phyloP scores from a whole-genome alignment of 306 rosid genomes.

The Inga leiocalycina region DNA sequence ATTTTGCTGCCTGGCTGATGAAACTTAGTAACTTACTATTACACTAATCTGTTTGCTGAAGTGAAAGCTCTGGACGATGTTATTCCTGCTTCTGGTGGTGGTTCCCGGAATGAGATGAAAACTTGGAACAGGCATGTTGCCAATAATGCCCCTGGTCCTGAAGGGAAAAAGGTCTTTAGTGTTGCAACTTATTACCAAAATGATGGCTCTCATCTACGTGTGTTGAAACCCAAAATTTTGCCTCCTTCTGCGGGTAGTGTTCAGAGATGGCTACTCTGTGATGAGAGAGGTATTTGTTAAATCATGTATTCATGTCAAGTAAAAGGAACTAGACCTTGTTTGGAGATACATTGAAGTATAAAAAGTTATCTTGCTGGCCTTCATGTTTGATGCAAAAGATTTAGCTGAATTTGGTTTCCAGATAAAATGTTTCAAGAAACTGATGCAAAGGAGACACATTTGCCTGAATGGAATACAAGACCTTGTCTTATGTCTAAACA shows the following conservation, averaged over 20 bases:
- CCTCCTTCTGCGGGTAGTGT: slow-evolving; percentile 77
- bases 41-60: slow-evolving; percentile 42
- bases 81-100: slow-evolving; percentile 55
- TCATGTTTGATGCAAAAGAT: slow-evolving; percentile 34
- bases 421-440: slow-evolving; percentile 41
- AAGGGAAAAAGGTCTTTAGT: slow-evolving; percentile 44
- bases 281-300: slow-evolving; percentile 53
- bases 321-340: not conserved
- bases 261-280: slow-evolving; percentile 62
- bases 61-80: slow-evolving; percentile 58
- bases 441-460: slow-evolving; percentile 36
- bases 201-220: slow-evolving; percentile 73
- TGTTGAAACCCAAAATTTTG: slow-evolving; percentile 66
- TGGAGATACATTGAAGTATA: slow-evolving; percentile 34
- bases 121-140: slow-evolving; percentile 36
- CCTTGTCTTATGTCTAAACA: slow-evolving; percentile 41
- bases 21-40: slow-evolving; percentile 42
- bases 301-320: slow-evolving; percentile 23
- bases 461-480: slow-evolving; percentile 29
- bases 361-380: slow-evolving; percentile 23
- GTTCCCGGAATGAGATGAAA: slow-evolving; percentile 41
- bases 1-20: slow-evolving; percentile 31
- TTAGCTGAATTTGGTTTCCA: slow-evolving; percentile 39
- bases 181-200: slow-evolving; percentile 70
- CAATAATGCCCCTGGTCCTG: slow-evolving; percentile 34